Base-by-base conservation (phyloP, 176 grass and related monocot genomes). In the Eremochloa ophiuroides region DNA sequence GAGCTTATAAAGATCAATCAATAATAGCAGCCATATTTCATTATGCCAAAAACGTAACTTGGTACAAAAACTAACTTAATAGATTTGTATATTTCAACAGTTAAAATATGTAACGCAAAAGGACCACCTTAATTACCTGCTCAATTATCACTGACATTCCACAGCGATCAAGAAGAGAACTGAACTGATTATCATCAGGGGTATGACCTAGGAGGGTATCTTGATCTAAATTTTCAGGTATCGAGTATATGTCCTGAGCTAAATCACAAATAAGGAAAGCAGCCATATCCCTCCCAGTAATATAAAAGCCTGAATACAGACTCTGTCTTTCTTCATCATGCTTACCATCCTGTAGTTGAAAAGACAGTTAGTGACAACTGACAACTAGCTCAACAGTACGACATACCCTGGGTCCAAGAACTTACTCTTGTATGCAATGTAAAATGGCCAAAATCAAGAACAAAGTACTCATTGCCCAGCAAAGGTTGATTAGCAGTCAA, bases 391-490 rank as follows among this genome's bases (percentile, higher is more conserved):
- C 37, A 86, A 30, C 31, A 80, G 15, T 48, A 85, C 58, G n/a
- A 51, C 68, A 88, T 72, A 71, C 5, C 66, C 35, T 25, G 28
- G 56, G 64, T 13, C 40, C 48, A 80, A 58, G 8, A 89, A 87
- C 90, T 91, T 87, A 98, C 95, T 79, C 80, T 90, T 64, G 92
- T 98, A 67, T 84, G 86, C 84, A 98, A 76, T 63, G 92, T 98
- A 86, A 98, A 98, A 98, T 98, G 95, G n/a, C 95, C 95, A 84
- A 98, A 89, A 93, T 98, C 95, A 29, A 98, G 90, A 72, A 98
- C 74, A 50, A 98, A 98, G 62, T 88, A 69, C 39, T 87, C 81
- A 80, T 81, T 83, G 28, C 61, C 79, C 14, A 82, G 48, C 8
- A 37, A 85, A 91, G 80, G 75, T 53, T 82, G 62, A 70, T 56